phyloP scores from a whole-genome alignment of 345 rosid species.

The Alliaria petiolata region DNA sequence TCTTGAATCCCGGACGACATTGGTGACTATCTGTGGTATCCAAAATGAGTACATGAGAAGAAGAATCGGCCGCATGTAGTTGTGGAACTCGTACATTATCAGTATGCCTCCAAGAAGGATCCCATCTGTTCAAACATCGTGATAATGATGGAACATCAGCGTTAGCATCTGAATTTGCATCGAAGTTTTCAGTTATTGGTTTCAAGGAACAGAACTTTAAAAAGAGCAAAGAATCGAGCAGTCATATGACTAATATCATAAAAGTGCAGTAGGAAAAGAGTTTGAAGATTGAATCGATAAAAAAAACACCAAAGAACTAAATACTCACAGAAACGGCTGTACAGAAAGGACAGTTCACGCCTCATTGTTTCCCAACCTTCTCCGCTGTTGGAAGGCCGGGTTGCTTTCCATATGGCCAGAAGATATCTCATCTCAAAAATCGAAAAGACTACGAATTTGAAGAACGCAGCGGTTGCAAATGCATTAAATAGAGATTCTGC shows the following conservation, averaged over 20 bases:
- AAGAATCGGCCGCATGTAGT: conserved; percentile 71
- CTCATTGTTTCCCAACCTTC: conserved; percentile 99
- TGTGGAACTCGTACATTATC: conserved; percentile 88
- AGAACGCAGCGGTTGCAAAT: conserved; percentile 96
- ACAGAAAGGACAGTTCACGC: conserved; percentile 93
- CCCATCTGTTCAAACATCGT: conserved; percentile 59
- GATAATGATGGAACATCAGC: conserved; percentile 8
- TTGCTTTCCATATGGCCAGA: conserved; percentile 99
- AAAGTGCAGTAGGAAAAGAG: background rate
- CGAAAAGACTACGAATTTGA: conserved; percentile 96
- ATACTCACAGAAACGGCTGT: conserved; percentile 97
- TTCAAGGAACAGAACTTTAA: background rate
- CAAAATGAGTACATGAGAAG: conserved; percentile 88
- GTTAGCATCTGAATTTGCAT: background rate
- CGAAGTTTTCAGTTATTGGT: background rate
- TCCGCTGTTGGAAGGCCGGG: conserved; percentile 80
- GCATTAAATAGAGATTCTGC: conserved; percentile 98
- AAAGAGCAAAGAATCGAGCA: background rate
- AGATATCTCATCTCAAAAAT: conserved; percentile 99
- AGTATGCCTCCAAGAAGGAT: conserved; percentile 97
- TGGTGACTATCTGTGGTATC: conserved; percentile 90
- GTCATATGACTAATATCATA: background rate
- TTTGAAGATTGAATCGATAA: background rate
- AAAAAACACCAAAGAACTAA: conserved; percentile 21
- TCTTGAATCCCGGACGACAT: conserved; percentile 86